Evolutionary conservation across 2,329 filamentous ascomycete genomes (phyloP), one percentile per base, ranked within the genome.

Genomic region (Lasiodiplodia citricola): DNA sequence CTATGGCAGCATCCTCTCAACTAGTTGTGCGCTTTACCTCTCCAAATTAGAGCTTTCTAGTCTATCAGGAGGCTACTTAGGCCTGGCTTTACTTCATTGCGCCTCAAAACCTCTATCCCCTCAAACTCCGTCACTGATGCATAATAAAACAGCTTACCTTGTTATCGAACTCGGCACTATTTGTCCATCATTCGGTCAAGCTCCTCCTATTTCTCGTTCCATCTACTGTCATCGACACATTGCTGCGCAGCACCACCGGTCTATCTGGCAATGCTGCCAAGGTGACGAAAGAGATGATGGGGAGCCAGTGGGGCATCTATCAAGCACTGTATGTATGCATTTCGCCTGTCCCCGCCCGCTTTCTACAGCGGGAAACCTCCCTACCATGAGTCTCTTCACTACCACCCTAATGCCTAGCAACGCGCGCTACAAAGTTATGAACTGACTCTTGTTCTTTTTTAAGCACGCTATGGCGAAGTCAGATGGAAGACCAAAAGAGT

Each of bases 251-350:
- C 5, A 54, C 44, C 47, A 52, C 60, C 5, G 47, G 60, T 11
- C 44, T 64, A 4, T 64, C 60, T 7, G 44, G 8, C 10, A 18
- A 64, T 31, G 18, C 60, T 7, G 28, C n/a, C 44, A 64, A 52
- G 47, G 47, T 52, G 28, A 64, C 60, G 4, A 64, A 50, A 31
- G 60, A 52, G 47, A 52, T 64, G 47, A 38, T 64, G 23, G 60
- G 44, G 31, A 64, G 60, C 11, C 14, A 52, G n/a, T 52, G 60
- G 60, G 60, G 60, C 11, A n/a, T 64, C 1, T 64, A 64, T 31
- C 44, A 64, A 13, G 60, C 60, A 16, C 60, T 64, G 60, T 64
- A 64, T n/a, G 60, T 16, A 18, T 56, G 14, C 37, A 60, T 1
- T 47, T 11, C 16, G 0, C 10, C 4, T 16, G 1, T 6, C n/a